Percentiles rank a stretch among this genome's conserved stretches.
Evolutionary conservation across 805 yeast genomes (phyloP).

Genomic region (Hermanozyma aechmeae): DNA sequence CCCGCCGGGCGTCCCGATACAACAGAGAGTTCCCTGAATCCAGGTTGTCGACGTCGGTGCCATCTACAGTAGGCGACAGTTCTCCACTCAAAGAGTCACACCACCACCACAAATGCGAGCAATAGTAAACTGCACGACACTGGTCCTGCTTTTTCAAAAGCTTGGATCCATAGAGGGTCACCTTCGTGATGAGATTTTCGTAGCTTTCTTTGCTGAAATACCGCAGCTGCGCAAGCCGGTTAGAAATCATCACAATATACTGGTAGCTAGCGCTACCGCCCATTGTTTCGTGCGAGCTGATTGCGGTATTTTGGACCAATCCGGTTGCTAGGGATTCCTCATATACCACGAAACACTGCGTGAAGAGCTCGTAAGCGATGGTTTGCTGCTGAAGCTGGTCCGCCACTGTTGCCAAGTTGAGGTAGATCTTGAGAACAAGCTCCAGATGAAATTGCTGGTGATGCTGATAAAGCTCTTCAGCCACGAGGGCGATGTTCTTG

Average conservation of each 20-base stretch:
- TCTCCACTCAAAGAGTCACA: slow-evolving; percentile 40
- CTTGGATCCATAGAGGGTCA: slow-evolving; percentile 82
- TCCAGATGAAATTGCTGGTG: slow-evolving; percentile 24
- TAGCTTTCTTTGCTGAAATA: slow-evolving; percentile 56
- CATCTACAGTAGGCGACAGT: slow-evolving; percentile 16
- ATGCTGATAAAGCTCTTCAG: slow-evolving; percentile 52
- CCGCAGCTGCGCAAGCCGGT: slow-evolving; percentile 33
- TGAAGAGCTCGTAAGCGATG: slow-evolving; percentile 78
- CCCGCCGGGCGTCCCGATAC: slow-evolving; percentile 53
- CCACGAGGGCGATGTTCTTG: slow-evolving; percentile 61
- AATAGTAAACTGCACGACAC: slow-evolving; percentile 79
- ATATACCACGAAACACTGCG: slow-evolving; percentile 77
- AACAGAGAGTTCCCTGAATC: slow-evolving; percentile 5
- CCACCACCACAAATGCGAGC: slow-evolving; percentile 94
- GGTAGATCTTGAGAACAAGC: slow-evolving; percentile 40
- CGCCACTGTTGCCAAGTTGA: slow-evolving; percentile 65
- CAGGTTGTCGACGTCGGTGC: slow-evolving; percentile 25
- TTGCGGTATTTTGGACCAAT: slow-evolving; percentile 7
- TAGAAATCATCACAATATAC: slow-evolving; percentile 36
- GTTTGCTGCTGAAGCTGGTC: slow-evolving; percentile 68
- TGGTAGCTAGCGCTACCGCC: slow-evolving; percentile 42
- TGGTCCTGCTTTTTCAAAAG: slow-evolving; percentile 89
- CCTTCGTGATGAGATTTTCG: slow-evolving; percentile 72
- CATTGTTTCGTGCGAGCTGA: slow-evolving; percentile 28
- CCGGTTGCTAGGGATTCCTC: slow-evolving; percentile 44